phyloP scores from a whole-genome alignment of 495 filamentous ascomycete genomes.

The Neurospora sp. region DNA sequence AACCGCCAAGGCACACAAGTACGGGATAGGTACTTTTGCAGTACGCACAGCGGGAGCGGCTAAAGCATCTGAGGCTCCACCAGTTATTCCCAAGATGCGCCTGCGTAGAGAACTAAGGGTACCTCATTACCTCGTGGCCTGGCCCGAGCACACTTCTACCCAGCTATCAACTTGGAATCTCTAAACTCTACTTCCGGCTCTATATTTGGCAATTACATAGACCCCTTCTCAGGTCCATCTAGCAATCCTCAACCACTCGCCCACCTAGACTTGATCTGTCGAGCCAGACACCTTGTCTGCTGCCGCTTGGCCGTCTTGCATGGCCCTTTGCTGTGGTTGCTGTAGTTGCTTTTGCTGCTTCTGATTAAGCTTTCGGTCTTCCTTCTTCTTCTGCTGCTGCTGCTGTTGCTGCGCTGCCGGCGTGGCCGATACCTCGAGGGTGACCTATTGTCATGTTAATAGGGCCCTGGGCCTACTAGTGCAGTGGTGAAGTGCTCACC shows the following conservation, averaged over 20 bases:
- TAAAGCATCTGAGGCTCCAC: neutral
- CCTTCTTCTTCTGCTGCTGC: constrained; percentile 5
- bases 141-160: neutral
- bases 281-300: neutral
- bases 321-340: neutral
- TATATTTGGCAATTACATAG: neutral
- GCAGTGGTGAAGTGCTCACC: constrained; percentile 42
- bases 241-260: neutral
- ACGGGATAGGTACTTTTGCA: neutral
- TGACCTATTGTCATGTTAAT: constrained; percentile 14
- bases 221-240: neutral
- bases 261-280: neutral
- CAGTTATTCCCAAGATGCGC: neutral
- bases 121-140: neutral
- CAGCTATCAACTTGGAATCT: neutral
- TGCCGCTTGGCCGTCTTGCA: neutral
- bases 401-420: constrained; percentile 1
- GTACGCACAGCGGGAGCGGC: neutral
- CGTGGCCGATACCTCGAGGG: constrained; percentile 27
- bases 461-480: neutral
- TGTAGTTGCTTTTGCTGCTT: neutral
- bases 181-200: neutral
- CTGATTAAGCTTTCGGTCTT: neutral
- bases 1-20: neutral
- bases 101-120: neutral